Percentiles rank a stretch among this genome's conserved stretches.
These are phyloP conservation scores for Apiospora aurea DNA, from an alignment of 2,329 filamentous ascomycete genomes.

Conservation along the genomic window DNA sequence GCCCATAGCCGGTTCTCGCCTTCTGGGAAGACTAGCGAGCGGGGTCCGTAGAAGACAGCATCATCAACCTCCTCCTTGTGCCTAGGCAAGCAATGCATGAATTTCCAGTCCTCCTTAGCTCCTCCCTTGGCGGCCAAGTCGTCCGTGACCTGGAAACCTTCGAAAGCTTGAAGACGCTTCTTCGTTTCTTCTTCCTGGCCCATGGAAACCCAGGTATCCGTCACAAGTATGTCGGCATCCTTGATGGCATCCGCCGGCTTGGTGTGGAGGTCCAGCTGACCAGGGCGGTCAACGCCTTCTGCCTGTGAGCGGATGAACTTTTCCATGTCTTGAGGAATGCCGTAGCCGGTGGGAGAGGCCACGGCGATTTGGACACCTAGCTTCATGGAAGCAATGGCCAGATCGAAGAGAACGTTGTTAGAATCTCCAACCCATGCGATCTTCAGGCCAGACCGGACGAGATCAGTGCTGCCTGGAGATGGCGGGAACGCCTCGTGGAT, in stretches of 20 bases:
- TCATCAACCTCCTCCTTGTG: slow-evolving; percentile 93
- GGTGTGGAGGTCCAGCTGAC: slow-evolving; percentile 76
- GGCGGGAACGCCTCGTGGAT: slow-evolving; percentile 78
- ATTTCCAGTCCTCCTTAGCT: slow-evolving; percentile 90
- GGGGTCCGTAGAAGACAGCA: slow-evolving; percentile 88
- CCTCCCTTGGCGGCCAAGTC: slow-evolving; percentile 84
- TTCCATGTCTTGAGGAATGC: slow-evolving; percentile 78
- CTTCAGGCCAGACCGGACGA: slow-evolving; percentile 84
- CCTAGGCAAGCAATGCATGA: slow-evolving; percentile 97
- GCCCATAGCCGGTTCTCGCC: slow-evolving; percentile 95
- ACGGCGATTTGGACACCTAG: slow-evolving; percentile 86
- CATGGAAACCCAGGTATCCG: slow-evolving; percentile 99
- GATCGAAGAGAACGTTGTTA: slow-evolving; percentile 95
- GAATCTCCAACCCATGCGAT: slow-evolving; percentile 96
- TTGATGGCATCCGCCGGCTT: slow-evolving; percentile 86
- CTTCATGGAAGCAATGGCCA: slow-evolving; percentile 87
- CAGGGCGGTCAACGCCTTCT: slow-evolving; percentile 62
- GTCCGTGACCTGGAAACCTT: slow-evolving; percentile 89
- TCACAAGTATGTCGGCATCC: slow-evolving; percentile 87
- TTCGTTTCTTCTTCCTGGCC: slow-evolving; percentile 88
- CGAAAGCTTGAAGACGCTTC: slow-evolving; percentile 81
- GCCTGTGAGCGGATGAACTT: slow-evolving; percentile 73
- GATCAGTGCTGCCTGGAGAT: slow-evolving; percentile 44
- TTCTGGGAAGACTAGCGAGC: slow-evolving; percentile 90
- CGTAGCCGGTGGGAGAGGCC: slow-evolving; percentile 85